phyloP scores from a whole-genome alignment of 2,329 filamentous ascomycete species.

The Penicillium sp. region DNA sequence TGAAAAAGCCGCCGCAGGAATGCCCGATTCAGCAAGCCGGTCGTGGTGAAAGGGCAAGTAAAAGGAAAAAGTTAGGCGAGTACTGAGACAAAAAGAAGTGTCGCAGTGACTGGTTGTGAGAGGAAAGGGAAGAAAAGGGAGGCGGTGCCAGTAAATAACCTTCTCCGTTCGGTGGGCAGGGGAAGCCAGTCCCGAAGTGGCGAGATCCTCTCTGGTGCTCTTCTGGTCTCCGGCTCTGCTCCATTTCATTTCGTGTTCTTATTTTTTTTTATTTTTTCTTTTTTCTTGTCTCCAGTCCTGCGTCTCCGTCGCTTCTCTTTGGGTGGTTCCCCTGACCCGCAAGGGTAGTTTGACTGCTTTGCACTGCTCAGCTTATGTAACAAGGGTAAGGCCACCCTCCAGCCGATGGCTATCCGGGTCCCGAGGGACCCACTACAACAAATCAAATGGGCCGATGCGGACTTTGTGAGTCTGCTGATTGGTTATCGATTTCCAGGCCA shows the following conservation, averaged over 20 bases:
- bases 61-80: not conserved
- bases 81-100: not conserved
- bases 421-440: conserved; percentile 7
- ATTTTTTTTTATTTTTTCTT: no score
- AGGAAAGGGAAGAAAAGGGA: conserved; percentile 1
- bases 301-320: no score
- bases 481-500: conserved; percentile 1
- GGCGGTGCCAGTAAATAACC: conserved; percentile 7
- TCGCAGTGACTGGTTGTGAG: not conserved
- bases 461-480: conserved; percentile 8
- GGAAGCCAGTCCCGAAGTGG: conserved; percentile 30
- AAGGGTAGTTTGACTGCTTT: not conserved
- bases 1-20: not conserved
- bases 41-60: not conserved
- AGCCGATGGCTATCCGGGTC: conserved; percentile 27
- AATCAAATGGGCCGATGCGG: conserved; percentile 4
- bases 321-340: not conserved
- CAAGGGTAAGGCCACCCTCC: conserved; percentile 26
- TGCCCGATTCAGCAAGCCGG: no score
- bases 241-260: no score
- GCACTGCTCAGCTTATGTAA: not conserved
- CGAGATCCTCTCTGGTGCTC: conserved; percentile 21
- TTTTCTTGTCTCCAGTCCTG: no score
- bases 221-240: no score
- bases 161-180: conserved; percentile 2